Base-by-base conservation (phyloP, 1,139 yeast species). In the Barnettozyma hawaiiensis region DNA sequence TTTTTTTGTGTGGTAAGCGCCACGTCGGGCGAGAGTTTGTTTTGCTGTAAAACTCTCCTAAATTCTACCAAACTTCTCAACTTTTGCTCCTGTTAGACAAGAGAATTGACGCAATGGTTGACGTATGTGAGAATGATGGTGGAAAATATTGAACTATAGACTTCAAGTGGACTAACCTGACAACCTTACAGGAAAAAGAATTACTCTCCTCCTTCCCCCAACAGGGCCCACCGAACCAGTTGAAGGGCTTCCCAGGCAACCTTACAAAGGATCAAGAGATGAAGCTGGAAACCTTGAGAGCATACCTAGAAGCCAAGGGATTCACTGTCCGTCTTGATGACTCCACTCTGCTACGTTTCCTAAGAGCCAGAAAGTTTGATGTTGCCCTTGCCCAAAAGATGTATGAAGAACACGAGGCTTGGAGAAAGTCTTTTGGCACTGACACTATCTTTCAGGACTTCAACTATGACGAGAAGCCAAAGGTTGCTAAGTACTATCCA, bases 321-420 rank as follows among this genome's bases (percentile, higher is more conserved):
- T 87, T 72, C 67, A 73, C 68, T 24, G 75, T 78, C 41, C 79
- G 98, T 56, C 66, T 85, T 44, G 98, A 92, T 64, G 95, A 86
- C 57, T 85, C 96, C n/a, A 75, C 94, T 6, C 68, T 92, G 61
- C 75, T 87, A 59, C 79, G 98, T 57, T 92, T 92, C 67, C 72
- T 94, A 55, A 79, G 98, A 61, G 98, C 98, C 16, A 81, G 98
- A 65, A 90, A 89, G 73, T 92, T 92, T 59, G 96, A 89, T 57
- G 69, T 92, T 35, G 75, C 69, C 47, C 77, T 81, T 61, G 85
- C 97, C 34, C 76, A 76, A 61, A 78, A 74, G 51, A 92, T 92
- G 98, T 92, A 75, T 60, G 75, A 72, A 51, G 79, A 76, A 51
- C 90, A 97, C 67, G 98, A 92, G 67, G 76, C 76, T 50, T 92